Percentiles rank a stretch among this genome's conserved stretches.
phyloP scores from a whole-genome alignment of 1,284 basidiomycete genomes.

The Cryptococcus deneoformans region DNA sequence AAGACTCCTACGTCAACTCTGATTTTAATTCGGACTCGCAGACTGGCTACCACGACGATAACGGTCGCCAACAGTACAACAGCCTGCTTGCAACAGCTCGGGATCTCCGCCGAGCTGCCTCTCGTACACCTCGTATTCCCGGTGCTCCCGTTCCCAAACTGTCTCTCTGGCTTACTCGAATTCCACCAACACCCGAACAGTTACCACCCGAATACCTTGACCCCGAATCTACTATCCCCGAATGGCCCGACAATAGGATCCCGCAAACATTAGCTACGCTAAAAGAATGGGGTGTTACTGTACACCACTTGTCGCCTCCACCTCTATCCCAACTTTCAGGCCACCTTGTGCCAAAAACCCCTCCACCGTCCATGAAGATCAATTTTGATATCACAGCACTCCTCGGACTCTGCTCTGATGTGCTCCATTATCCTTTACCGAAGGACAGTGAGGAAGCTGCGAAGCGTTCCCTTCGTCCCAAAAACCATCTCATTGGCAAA shows the following conservation, averaged over 20 bases:
- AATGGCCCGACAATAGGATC: conserved; percentile 58
- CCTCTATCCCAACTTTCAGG: not conserved
- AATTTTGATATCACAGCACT: conserved; percentile 78
- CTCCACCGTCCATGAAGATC: conserved; percentile 58
- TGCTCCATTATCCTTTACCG: conserved; percentile 70
- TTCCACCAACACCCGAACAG: conserved; percentile 34
- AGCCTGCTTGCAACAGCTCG: conserved; percentile 48
- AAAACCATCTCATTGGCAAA: conserved; percentile 8
- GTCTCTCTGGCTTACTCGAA: conserved; percentile 65
- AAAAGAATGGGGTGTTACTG: conserved; percentile 60
- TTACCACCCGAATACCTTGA: conserved; percentile 28
- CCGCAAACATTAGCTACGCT: conserved; percentile 59
- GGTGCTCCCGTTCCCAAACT: conserved; percentile 46
- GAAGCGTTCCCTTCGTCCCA: conserved; percentile 57
- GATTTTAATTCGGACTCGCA: conserved; percentile 30
- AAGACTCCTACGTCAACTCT: conserved; percentile 67
- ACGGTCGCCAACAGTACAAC: conserved; percentile 57
- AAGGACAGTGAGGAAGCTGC: conserved; percentile 55
- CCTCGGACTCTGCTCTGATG: conserved; percentile 76
- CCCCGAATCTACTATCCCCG: conserved; percentile 2
- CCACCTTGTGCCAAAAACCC: not conserved
- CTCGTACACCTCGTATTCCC: conserved; percentile 14
- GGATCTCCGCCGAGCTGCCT: conserved; percentile 52
- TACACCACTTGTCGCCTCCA: conserved; percentile 52
- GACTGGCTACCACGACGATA: not conserved